Percentiles rank a stretch among this genome's conserved stretches.
Evolutionary conservation across 169 alveolate genomes (phyloP).

Genomic region (Plasmodium knowlesi): DNA sequence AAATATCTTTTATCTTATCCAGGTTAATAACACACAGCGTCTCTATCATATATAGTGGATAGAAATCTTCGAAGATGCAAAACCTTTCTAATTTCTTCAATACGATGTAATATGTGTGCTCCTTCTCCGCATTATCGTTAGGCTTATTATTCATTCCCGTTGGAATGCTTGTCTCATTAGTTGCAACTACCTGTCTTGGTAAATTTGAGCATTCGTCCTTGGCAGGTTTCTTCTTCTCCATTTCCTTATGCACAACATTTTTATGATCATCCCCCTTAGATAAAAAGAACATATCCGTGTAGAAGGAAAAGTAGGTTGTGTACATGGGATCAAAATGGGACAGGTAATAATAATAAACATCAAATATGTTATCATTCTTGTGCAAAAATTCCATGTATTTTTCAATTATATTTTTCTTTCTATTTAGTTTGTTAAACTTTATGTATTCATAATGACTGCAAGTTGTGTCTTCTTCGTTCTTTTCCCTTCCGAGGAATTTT

Average conservation of each 20-base stretch:
- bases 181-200: background rate
- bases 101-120: slow-evolving; percentile 21
- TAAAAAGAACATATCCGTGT: slow-evolving; percentile 34
- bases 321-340: slow-evolving; percentile 68
- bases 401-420: slow-evolving; percentile 17
- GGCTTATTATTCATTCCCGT: background rate
- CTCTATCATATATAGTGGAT: slow-evolving; percentile 72
- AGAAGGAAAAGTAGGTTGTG: slow-evolving; percentile 22
- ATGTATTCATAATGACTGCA: background rate
- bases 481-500: background rate
- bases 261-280: background rate
- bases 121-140: background rate
- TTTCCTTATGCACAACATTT: background rate
- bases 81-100: slow-evolving; percentile 55
- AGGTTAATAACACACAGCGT: slow-evolving; percentile 63
- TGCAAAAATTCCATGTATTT: slow-evolving; percentile 23
- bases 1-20: slow-evolving; percentile 38
- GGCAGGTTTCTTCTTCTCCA: background rate
- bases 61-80: slow-evolving; percentile 74
- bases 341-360: slow-evolving; percentile 53
- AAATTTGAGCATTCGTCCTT: background rate
- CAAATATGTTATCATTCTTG: slow-evolving; percentile 33
- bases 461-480: background rate
- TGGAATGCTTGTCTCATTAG: background rate
- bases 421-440: slow-evolving; percentile 22